Conservation (phyloP, 2,329 filamentous ascomycete species). For the Hypomyces perniciosus region DNA sequence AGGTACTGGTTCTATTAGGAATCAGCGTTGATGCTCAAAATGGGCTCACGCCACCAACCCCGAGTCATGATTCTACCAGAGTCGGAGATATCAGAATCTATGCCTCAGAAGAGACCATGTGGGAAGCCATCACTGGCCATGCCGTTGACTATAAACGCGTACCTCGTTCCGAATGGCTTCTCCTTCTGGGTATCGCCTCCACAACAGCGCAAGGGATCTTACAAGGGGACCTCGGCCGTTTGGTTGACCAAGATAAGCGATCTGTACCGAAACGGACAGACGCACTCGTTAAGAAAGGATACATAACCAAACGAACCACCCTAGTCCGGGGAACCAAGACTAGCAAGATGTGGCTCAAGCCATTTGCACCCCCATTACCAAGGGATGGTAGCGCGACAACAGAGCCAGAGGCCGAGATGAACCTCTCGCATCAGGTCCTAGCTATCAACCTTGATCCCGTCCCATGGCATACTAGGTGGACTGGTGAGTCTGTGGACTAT, state of each 20-base stretch:
- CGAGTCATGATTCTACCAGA: not conserved
- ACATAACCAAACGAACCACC: slow-evolving; percentile 55
- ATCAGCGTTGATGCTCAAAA: not conserved
- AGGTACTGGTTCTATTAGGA: slow-evolving; percentile 19
- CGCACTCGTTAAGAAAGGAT: slow-evolving; percentile 52
- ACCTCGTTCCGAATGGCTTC: slow-evolving; percentile 53
- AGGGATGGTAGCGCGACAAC: slow-evolving; percentile 26
- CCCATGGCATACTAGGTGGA: slow-evolving; percentile 52
- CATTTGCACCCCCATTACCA: slow-evolving; percentile 44
- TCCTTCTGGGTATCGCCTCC: slow-evolving; percentile 52
- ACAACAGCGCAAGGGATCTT: slow-evolving; percentile 50
- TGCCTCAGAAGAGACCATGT: slow-evolving; percentile 50
- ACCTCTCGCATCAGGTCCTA: slow-evolving; percentile 34
- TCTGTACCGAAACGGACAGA: slow-evolving; percentile 58
- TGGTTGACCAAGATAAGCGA: slow-evolving; percentile 57
- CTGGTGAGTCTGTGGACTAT: slow-evolving; percentile 52
- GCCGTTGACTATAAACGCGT: slow-evolving; percentile 52
- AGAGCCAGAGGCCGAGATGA: slow-evolving; percentile 28
- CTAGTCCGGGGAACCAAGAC: slow-evolving; percentile 55
- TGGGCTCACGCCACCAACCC: not conserved
- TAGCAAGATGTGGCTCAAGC: slow-evolving; percentile 55
- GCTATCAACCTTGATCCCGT: slow-evolving; percentile 46
- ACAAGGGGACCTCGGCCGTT: slow-evolving; percentile 52
- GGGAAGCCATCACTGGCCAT: slow-evolving; percentile 55
- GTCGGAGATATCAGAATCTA: slow-evolving; percentile 31